A percentile compares a stretch with the other conserved stretches of the same genome.
Evolutionary conservation across 495 filamentous ascomycete species (phyloP).

Genomic region (Friedmanniomyces simplex): DNA sequence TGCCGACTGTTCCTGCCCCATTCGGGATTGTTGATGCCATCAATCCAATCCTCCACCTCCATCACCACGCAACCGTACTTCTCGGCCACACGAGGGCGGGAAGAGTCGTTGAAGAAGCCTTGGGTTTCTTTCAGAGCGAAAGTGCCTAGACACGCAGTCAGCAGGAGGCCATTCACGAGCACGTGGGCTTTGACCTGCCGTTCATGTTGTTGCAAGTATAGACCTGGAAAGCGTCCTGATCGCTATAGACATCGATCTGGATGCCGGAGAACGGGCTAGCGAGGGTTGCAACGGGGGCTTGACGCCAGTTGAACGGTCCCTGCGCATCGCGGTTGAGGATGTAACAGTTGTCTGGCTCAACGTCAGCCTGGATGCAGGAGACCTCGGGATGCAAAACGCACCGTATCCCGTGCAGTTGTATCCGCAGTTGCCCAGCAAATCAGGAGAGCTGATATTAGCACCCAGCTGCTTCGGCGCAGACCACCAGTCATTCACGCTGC

Average conservation of each 20-base stretch:
- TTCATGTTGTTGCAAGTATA: slow-evolving; percentile 65
- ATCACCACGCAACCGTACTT: slow-evolving; percentile 52
- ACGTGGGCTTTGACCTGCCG: slow-evolving; percentile 26
- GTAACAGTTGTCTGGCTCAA: slow-evolving; percentile 23
- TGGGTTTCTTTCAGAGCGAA: slow-evolving; percentile 32
- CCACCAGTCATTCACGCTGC: slow-evolving; percentile 63
- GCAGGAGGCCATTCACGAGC: neutral
- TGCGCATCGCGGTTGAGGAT: slow-evolving; percentile 24
- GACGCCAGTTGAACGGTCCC: slow-evolving; percentile 42
- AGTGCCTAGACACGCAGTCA: slow-evolving; percentile 19
- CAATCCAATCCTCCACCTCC: slow-evolving; percentile 34
- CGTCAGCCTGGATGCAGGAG: neutral
- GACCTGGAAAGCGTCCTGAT: slow-evolving; percentile 70
- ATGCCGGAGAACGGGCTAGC: slow-evolving; percentile 59
- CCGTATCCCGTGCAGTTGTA: slow-evolving; percentile 65
- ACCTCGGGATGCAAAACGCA: neutral
- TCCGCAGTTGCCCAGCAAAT: slow-evolving; percentile 42
- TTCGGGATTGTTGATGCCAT: slow-evolving; percentile 33
- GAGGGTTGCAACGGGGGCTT: slow-evolving; percentile 51
- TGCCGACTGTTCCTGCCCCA: slow-evolving; percentile 28
- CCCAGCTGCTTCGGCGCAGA: slow-evolving; percentile 64
- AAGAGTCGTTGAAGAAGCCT: slow-evolving; percentile 22
- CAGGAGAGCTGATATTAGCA: slow-evolving; percentile 48
- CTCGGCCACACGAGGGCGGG: slow-evolving; percentile 34
- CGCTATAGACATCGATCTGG: slow-evolving; percentile 58